These are phyloP conservation scores for Brassica balearica DNA, from an alignment of 441 rosid species.

Conservation along the genomic window DNA sequence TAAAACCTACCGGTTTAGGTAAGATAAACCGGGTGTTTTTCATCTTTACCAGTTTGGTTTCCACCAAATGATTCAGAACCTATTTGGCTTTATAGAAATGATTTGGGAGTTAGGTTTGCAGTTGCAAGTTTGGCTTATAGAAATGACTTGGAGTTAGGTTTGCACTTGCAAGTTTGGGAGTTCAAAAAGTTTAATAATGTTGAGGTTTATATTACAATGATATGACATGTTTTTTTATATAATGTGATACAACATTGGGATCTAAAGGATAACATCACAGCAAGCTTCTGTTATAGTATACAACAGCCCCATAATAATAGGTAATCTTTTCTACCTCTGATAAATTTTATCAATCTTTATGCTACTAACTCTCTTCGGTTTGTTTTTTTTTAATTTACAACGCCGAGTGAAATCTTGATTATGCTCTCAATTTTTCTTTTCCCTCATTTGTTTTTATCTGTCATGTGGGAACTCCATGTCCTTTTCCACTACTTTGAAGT, in stretches of 20 bases:
- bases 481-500: slow-evolving; percentile 81
- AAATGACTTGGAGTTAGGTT: too few species aligned
- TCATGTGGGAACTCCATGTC: slow-evolving; percentile 81
- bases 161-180: too few species aligned
- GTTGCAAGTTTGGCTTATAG: too few species aligned
- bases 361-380: not conserved
- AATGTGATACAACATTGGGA: not conserved
- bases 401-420: slow-evolving; percentile 44
- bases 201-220: not conserved
- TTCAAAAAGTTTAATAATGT: too few species aligned
- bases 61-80: too few species aligned
- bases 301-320: not conserved
- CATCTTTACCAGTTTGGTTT: too few species aligned
- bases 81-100: too few species aligned
- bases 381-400: slow-evolving; percentile 55
- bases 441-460: slow-evolving; percentile 47
- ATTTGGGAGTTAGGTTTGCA: too few species aligned
- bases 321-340: not conserved
- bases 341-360: not conserved
- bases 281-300: not conserved
- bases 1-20: too few species aligned
- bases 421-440: slow-evolving; percentile 16
- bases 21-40: too few species aligned
- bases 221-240: not conserved
- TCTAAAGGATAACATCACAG: not conserved